Evolutionary conservation across 495 filamentous ascomycete genomes (phyloP), one percentile per base, ranked within the genome.

Genomic region (Delitschia confertaspora): DNA sequence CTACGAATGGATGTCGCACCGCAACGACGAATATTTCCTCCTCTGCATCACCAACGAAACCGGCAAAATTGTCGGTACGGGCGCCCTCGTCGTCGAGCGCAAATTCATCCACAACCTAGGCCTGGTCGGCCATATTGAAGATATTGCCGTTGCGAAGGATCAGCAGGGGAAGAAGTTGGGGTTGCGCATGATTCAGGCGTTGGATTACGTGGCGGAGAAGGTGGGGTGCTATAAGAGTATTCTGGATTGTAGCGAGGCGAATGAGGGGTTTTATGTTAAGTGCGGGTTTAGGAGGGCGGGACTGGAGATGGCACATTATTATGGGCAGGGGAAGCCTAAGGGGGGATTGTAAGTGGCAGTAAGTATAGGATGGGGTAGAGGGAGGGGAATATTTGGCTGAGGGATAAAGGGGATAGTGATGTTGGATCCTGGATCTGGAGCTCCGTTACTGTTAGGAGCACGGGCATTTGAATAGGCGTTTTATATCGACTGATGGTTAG

Each of bases 201-300:
- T 98, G 56, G 91, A 96, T 67, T 80, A 73, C 63, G 78, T 95
- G 44, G 85, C 85, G 42, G 74, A 80, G 56, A 73, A 84, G 55
- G 80, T 86, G 36, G 88, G 86, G 18, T 93, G 86, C 67, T 95
- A 94, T 65, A 95, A 95, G 78, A 75, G 69, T 19, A 85, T 86
- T 40, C 70, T 86, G 20, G 82, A 86, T 49, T 86, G 82, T 60
- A 80, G 75, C 6, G 80, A 85, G 59, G 66, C 82, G 53, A 98
- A 98, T 63, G 87, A 95, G 66, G 91, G 88, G 11, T 98, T 98
- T 70, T 98, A 98, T 63, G 76, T 94, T 53, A 98, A 98, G 74
- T 98, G 91, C 61, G 93, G 89, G 31, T 96, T 93, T 64, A 84
- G 85, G 65, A 70, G 88, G 33, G 93, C 88, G 18, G 91, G 91